Conservation (phyloP, 148 eudicot genomes). For the Arctostaphylos glauca region DNA sequence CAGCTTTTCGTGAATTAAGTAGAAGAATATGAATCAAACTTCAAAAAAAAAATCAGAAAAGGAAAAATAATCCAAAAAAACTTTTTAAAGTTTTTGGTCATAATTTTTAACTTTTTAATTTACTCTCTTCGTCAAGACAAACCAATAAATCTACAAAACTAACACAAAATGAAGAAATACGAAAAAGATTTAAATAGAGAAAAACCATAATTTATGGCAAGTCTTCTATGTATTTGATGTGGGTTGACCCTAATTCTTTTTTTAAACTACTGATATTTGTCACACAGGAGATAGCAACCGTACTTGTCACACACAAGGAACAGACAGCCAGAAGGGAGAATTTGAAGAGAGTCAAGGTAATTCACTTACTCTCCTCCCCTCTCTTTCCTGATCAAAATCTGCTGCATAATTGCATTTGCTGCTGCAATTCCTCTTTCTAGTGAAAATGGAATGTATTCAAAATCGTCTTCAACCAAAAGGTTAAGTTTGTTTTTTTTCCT, state of each 20-base stretch:
- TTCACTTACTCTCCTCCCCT: not conserved
- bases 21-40: no score
- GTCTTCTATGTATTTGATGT: not conserved
- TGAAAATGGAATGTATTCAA: not conserved
- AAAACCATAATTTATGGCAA: not conserved
- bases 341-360: slow-evolving; percentile 66
- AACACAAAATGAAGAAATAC: no score
- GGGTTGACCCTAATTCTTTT: not conserved
- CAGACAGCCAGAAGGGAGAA: slow-evolving; percentile 46
- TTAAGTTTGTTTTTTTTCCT: not conserved
- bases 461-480: not conserved
- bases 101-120: no score
- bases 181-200: no score
- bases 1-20: no score
- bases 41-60: no score
- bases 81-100: no score
- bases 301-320: slow-evolving; percentile 39
- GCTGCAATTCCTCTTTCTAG: not conserved
- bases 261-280: not conserved
- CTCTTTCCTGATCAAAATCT: not conserved
- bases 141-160: no score
- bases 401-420: not conserved
- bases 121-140: no score
- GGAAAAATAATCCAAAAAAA: no score
- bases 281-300: slow-evolving; percentile 44